Base-by-base conservation (phyloP, 129 eudicot species). In the Arctium lappa region DNA sequence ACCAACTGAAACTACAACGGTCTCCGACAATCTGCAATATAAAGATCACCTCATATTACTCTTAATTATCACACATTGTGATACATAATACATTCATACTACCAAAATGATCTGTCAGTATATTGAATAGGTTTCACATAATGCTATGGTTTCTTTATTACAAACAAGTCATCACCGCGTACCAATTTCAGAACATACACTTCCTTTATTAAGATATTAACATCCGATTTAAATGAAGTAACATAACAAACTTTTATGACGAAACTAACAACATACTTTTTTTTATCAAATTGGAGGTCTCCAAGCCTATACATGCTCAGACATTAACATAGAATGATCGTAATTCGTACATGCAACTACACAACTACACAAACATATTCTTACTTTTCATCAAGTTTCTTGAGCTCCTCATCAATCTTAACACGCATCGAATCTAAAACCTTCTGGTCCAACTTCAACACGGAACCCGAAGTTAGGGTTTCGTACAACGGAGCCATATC, bases 341-440 rank as follows among this genome's bases (percentile, higher is more conserved):
- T 22, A 22, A 22, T 22, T 22, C 27, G n/a, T 48, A 11, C 60
- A 48, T 2, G 6, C 62, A 50, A 50, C 62, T 50, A 50, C 62
- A 50, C n/a, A 12, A 50, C 62, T 50, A 18, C 62, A 50, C n/a
- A 16, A 74, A 74, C 1, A 65, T 1, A 69, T 31, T 80, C 93
- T 88, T 42, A 92, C 97, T 90, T 92, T n/a, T 90, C 92, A 30
- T 92, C 91, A 7, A 92, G 84, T 79, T 88, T 90, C 80, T 85
- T 88, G 36, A 92, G 80, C 75, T 92, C 92, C 9, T 88, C 90
- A 5, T 81, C 89, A 30, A 80, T 92, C 78, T 84, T 87, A 12
- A 44, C 85, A 34, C 94, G 90, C 92, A 92, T 92, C 62, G 91
- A 84, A 18, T 88, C 92, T 2, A 90, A 71, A 6, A 89, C 87